Conservation (phyloP, 2,329 filamentous ascomycete genomes). For the Xylaria sp. region DNA sequence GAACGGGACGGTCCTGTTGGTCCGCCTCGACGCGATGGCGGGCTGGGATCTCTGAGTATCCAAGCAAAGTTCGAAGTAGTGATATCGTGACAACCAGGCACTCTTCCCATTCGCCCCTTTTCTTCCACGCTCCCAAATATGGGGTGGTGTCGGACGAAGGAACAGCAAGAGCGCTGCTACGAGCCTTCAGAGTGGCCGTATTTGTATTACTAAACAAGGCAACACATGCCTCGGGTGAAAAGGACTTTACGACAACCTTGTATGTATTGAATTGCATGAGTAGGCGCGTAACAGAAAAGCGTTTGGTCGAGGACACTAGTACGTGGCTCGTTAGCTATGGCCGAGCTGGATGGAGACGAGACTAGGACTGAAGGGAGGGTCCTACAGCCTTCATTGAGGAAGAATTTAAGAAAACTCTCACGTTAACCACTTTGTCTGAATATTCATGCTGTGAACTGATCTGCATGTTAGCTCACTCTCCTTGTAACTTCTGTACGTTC, state of each 20-base stretch:
- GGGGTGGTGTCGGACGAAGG: not conserved
- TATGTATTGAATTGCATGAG: conserved; percentile 34
- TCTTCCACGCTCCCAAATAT: not conserved
- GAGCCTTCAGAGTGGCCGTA: conserved; percentile 35
- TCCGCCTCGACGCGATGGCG: conserved; percentile 13
- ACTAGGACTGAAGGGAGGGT: not conserved
- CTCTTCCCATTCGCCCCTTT: not conserved
- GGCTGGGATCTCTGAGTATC: not conserved
- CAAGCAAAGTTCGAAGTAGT: not conserved
- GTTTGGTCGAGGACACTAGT: conserved; percentile 12
- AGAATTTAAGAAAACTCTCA: conserved; percentile 23
- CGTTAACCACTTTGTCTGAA: conserved; percentile 10
- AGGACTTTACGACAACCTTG: conserved; percentile 29
- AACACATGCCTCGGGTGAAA: conserved; percentile 36
- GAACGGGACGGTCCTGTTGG: conserved; percentile 2
- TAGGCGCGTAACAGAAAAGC: conserved; percentile 24
- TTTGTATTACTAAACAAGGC: conserved; percentile 46
- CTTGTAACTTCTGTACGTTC: no score
- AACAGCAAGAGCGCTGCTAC: conserved; percentile 27
- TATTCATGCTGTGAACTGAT: not conserved
- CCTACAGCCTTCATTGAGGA: conserved; percentile 5
- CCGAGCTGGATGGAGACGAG: not conserved
- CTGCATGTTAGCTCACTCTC: not conserved
- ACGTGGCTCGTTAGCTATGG: conserved; percentile 29
- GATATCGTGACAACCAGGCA: conserved; percentile 4